phyloP scores from a whole-genome alignment of 257 asterid species.

The Solanum chiquidenum region DNA sequence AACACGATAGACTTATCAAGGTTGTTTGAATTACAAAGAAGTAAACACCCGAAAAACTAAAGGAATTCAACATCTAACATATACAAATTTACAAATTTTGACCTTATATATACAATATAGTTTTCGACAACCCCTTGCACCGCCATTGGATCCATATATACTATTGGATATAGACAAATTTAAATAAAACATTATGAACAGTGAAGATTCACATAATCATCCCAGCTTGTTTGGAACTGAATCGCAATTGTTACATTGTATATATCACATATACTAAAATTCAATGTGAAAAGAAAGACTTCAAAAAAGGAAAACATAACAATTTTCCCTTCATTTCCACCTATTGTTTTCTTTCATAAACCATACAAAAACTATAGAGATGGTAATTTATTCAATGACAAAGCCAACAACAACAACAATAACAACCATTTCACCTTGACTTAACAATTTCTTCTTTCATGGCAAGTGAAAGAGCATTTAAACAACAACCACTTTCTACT shows the following conservation, averaged over 20 bases:
- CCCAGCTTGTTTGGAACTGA: not conserved
- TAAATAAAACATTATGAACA: not conserved
- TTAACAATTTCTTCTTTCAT: constrained; percentile 71
- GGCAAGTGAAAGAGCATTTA: constrained; percentile 67
- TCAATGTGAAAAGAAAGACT: not conserved
- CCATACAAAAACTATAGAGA: not conserved
- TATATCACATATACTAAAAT: not conserved
- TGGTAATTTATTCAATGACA: constrained; percentile 13
- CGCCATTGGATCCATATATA: not conserved
- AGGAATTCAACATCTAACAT: not conserved
- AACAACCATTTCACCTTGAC: constrained; percentile 12
- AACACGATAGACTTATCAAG: not conserved
- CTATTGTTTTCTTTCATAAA: not conserved
- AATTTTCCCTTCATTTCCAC: not conserved
- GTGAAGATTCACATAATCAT: not conserved
- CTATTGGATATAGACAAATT: not conserved
- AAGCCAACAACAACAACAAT: not conserved
- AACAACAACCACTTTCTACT: constrained; percentile 48
- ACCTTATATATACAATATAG: not conserved
- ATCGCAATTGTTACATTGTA: not conserved
- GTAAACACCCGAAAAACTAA: not conserved
- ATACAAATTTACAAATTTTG: not conserved
- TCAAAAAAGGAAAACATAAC: not conserved
- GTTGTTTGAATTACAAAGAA: not conserved
- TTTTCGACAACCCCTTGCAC: not conserved